These are phyloP conservation scores for Phallus indusiatus DNA, from an alignment of 768 basidiomycete genomes.

Conservation along the genomic window DNA sequence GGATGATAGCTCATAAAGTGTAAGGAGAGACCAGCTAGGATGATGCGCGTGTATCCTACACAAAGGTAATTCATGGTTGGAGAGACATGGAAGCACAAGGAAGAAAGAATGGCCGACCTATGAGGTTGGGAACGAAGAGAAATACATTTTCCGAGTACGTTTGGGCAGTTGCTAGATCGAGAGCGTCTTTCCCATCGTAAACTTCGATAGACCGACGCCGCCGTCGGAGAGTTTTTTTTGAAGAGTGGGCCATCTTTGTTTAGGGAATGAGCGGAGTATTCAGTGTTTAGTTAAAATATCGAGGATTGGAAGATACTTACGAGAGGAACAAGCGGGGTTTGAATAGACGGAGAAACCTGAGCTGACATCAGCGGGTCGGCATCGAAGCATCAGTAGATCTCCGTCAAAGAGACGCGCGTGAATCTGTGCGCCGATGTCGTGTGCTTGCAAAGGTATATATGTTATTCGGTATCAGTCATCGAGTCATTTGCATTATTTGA, in stretches of 20 bases:
- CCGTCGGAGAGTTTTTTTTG: slow-evolving; percentile 17
- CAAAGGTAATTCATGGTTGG: background rate
- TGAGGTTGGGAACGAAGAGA: slow-evolving; percentile 93
- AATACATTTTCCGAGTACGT: slow-evolving; percentile 93
- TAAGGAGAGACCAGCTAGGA: slow-evolving; percentile 81
- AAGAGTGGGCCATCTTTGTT: background rate
- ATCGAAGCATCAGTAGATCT: too few relatives aligned
- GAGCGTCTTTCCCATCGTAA: slow-evolving; percentile 76
- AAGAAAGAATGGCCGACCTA: slow-evolving; percentile 47
- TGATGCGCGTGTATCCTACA: slow-evolving; percentile 80
- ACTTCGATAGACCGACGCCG: slow-evolving; percentile 53
- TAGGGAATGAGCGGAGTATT: background rate
- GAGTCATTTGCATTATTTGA: slow-evolving; percentile 11
- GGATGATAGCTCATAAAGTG: slow-evolving; percentile 95
- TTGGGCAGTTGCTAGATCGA: slow-evolving; percentile 81
- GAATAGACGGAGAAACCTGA: background rate
- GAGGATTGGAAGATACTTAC: background rate
- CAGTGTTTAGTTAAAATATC: background rate
- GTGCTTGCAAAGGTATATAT: too few relatives aligned
- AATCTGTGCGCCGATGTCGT: too few relatives aligned
- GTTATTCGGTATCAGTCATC: background rate
- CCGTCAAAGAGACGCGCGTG: too few relatives aligned
- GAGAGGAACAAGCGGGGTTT: background rate
- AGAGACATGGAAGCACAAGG: background rate
- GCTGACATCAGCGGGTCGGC: too few relatives aligned